Conservation (phyloP, 306 rosid genomes). For the Sicyos baderoa region DNA sequence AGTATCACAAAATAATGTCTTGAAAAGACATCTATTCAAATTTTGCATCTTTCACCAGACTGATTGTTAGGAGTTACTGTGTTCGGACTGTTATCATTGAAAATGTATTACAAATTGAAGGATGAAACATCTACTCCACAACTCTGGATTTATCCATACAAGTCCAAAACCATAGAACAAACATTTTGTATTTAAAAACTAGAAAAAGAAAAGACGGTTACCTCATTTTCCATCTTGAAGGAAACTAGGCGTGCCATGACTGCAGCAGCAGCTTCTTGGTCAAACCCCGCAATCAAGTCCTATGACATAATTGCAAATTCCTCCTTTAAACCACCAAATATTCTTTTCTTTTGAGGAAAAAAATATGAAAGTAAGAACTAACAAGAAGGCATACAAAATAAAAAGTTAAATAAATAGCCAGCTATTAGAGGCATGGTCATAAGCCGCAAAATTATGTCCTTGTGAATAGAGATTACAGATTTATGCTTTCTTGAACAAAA, state of each 20-base stretch:
- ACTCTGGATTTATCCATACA: too few species aligned
- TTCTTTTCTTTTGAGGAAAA: too few species aligned
- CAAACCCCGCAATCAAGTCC: constrained; percentile 98
- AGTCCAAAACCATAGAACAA: neutral
- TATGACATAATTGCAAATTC: constrained; percentile 22
- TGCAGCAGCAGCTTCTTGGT: constrained; percentile 99
- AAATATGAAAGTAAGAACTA: neutral
- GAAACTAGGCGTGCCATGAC: constrained; percentile 96
- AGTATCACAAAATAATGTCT: neutral
- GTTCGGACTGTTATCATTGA: neutral
- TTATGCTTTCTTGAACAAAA: neutral
- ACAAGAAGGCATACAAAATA: neutral
- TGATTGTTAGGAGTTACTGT: neutral
- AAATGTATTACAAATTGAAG: neutral
- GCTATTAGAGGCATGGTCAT: too few species aligned
- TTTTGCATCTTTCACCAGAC: neutral
- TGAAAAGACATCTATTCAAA: neutral
- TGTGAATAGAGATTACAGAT: neutral
- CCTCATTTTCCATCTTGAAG: constrained; percentile 98
- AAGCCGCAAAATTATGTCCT: too few species aligned
- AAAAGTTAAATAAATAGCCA: too few species aligned
- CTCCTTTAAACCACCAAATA: neutral
- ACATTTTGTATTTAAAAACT: neutral
- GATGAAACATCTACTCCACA: neutral
- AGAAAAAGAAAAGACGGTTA: constrained; percentile 22